A percentile compares a stretch with the other conserved stretches of the same genome.
Conservation (phyloP, 306 rosid genomes). For the Ziziphus jujuba region DNA sequence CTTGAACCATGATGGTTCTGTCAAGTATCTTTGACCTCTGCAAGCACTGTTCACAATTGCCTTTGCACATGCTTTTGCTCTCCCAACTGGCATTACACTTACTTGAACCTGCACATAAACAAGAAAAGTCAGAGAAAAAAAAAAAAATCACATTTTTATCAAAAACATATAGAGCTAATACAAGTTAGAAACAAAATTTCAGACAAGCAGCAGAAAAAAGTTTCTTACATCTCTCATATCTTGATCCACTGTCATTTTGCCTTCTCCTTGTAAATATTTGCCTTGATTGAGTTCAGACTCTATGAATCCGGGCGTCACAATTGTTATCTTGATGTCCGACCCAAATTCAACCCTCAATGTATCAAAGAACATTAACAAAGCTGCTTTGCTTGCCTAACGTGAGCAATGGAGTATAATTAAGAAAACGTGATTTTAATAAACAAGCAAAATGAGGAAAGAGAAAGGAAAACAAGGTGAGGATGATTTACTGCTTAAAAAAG, state of each 20-base stretch:
- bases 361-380: constrained; percentile 48
- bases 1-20: constrained; percentile 43
- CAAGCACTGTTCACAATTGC: constrained; percentile 33
- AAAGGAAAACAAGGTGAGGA: no score
- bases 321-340: constrained; percentile 48
- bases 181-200: no score
- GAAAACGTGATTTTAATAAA: background rate
- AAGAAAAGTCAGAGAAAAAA: background rate
- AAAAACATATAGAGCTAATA: background rate
- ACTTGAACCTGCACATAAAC: constrained; percentile 30
- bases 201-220: background rate
- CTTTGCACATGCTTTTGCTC: constrained; percentile 23
- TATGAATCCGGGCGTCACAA: constrained; percentile 56
- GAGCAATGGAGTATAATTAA: no score
- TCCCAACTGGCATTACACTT: constrained; percentile 18
- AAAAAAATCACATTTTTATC: background rate
- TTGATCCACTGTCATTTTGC: constrained; percentile 38
- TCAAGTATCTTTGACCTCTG: constrained; percentile 38
- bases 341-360: constrained; percentile 60
- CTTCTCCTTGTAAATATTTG: constrained; percentile 35
- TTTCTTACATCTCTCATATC: constrained; percentile 59
- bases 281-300: constrained; percentile 53
- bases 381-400: constrained; percentile 72
- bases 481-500: background rate
- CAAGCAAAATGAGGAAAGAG: background rate